A percentile compares a stretch with the other conserved stretches of the same genome.
These are phyloP conservation scores for Hypseocharis bilobata DNA, from an alignment of 441 rosid genomes.

Conservation along the genomic window DNA sequence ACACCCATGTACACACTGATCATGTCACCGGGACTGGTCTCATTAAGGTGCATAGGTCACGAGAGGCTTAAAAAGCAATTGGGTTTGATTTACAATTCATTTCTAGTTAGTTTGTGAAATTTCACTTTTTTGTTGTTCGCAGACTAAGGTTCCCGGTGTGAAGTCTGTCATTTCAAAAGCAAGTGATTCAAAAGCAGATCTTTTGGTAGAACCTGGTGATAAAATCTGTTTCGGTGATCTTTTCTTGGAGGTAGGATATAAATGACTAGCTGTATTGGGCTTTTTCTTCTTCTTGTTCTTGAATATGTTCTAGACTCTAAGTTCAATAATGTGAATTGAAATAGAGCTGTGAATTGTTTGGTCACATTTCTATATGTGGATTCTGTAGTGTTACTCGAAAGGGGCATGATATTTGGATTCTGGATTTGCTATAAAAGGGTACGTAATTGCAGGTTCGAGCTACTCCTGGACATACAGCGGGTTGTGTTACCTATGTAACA, in stretches of 20 bases:
- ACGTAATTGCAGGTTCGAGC: slow-evolving; percentile 56
- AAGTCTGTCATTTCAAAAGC: slow-evolving; percentile 73
- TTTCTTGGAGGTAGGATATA: slow-evolving; percentile 46
- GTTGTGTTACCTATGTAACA: slow-evolving; percentile 85
- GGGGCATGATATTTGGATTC: no score
- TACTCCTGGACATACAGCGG: slow-evolving; percentile 86
- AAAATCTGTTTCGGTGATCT: slow-evolving; percentile 57
- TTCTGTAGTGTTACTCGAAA: no score
- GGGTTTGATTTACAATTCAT: no score
- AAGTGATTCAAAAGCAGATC: slow-evolving; percentile 76
- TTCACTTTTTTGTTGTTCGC: slow-evolving; percentile 14
- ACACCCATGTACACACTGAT: slow-evolving; percentile 96
- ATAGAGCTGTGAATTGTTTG: no score
- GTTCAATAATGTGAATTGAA: no score
- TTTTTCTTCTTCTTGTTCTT: no score
- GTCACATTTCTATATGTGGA: no score
- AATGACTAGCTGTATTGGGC: not conserved
- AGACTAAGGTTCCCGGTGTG: slow-evolving; percentile 53
- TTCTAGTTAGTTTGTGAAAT: no score
- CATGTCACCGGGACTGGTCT: slow-evolving; percentile 89
- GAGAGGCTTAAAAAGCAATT: no score
- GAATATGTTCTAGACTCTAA: no score
- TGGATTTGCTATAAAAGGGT: no score
- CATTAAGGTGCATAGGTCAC: slow-evolving; percentile 54
- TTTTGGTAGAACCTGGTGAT: slow-evolving; percentile 52